Evolutionary conservation across 129 eudicot species (phyloP), one percentile per base, ranked within the genome.

Genomic region (Chrysanthemum lavandulifolium): DNA sequence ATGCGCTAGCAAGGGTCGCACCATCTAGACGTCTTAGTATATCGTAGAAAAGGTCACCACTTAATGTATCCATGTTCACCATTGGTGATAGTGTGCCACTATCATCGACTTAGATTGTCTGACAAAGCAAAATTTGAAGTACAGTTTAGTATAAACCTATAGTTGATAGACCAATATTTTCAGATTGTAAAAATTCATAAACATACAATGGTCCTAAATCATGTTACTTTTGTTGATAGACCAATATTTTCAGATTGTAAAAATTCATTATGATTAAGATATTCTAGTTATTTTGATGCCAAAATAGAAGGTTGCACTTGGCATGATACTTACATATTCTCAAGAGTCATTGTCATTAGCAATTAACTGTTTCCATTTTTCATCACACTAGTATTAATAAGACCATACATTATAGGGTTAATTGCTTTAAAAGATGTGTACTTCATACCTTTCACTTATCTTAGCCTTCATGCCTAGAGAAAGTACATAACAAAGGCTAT

Each of bases 1-100:
- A 84, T n/a, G 98, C 98, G 64, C 80, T 90, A 27, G 97, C 97
- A 74, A 94, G 69, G 16, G 92, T 82, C 23, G 97, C 85, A 10
- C 98, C 98, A 76, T 93, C 98, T 47, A 93, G 85, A 61, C 93
- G 98, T 69, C 74, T 86, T 57, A 93, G 70, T 80, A 90, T 87
- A 68, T 93, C 96, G 21, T 93, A 90, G 78, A 73, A 86, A n/a
- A 93, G 67, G 72, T 93, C 98, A 29, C 76, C 79, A 65, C 77
- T 90, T 60, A 93, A 77, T 19, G 86, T 57, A 68, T 86, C 85
- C 83, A 84, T 80, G 65, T 77, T 87, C 73, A 76, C 86, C 51
- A 49, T 85, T 68, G 82, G 73, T 64, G 79, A 67, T 69, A 78
- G 76, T 14, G 84, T 81, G 2, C 45, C 82, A 73, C 80, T 53